Evolutionary conservation across 2,329 filamentous ascomycete species (phyloP).

Genomic region (Ophiobolus disseminans): DNA sequence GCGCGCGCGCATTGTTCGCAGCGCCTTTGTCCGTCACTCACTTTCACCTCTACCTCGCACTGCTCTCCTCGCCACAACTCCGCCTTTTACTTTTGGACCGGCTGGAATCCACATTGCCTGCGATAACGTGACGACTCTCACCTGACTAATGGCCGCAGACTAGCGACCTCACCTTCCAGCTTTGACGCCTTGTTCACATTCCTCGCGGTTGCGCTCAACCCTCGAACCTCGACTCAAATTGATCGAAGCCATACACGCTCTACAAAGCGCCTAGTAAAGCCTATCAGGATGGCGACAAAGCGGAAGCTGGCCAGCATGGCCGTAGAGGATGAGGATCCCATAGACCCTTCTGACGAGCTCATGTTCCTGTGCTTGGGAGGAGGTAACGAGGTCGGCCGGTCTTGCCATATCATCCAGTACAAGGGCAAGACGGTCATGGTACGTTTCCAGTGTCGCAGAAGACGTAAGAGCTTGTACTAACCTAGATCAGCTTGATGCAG

Average conservation of each 20-base stretch:
- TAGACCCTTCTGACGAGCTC: conserved; percentile 92
- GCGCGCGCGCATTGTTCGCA: conserved; percentile 20
- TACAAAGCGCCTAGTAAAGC: too few species aligned
- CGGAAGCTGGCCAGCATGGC: conserved; percentile 86
- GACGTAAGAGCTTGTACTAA: conserved; percentile 27
- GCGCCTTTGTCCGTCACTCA: conserved; percentile 1
- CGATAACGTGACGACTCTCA: conserved; percentile 1
- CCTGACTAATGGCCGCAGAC: conserved; percentile 11
- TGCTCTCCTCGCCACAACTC: neutral
- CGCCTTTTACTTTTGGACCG: neutral
- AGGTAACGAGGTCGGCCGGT: conserved; percentile 95
- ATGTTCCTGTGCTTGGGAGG: conserved; percentile 93
- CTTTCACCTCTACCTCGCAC: neutral
- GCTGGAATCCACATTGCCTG: too few species aligned
- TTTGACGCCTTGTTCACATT: too few species aligned
- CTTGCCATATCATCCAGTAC: conserved; percentile 98
- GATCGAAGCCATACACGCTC: too few species aligned
- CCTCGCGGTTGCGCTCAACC: too few species aligned
- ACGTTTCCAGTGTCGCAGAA: conserved; percentile 42
- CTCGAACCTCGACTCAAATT: too few species aligned
- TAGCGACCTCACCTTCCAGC: neutral
- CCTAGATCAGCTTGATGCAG: conserved; percentile 80
- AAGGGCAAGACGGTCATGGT: conserved; percentile 99
- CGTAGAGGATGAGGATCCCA: conserved; percentile 77
- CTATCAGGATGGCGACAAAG: conserved; percentile 80